Conservation (phyloP, 495 filamentous ascomycete genomes). For the Trichoderma gamsii region DNA sequence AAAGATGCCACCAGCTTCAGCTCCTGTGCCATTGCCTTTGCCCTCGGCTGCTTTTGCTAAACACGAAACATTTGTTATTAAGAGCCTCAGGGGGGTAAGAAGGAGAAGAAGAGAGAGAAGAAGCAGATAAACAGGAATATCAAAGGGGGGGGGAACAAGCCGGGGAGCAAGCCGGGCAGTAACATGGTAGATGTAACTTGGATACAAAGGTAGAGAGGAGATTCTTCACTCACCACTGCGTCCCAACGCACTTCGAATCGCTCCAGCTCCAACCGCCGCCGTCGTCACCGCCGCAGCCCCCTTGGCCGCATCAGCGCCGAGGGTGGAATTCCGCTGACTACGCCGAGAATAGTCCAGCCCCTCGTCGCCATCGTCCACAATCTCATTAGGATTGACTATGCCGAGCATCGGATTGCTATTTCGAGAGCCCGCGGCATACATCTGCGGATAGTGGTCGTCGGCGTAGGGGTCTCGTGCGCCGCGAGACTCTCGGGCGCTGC, state of each 20-base stretch:
- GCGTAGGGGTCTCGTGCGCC: conserved; percentile 26
- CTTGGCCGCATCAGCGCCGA: conserved; percentile 37
- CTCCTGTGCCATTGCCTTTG: conserved; percentile 21
- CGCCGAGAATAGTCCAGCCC: conserved; percentile 50
- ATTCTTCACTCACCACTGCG: not conserved
- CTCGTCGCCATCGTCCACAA: conserved; percentile 83
- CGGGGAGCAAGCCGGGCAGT: too few species aligned
- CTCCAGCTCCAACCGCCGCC: conserved; percentile 38
- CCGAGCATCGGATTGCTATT: conserved; percentile 49
- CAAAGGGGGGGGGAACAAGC: not conserved
- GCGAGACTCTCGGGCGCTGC: conserved; percentile 19
- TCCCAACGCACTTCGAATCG: not conserved
- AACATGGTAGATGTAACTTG: too few species aligned
- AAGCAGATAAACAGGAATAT: not conserved
- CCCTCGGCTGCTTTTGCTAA: not conserved
- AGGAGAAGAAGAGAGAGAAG: not conserved
- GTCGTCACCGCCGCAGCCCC: conserved; percentile 37
- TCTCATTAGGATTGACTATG: conserved; percentile 69
- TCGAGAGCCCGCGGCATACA: conserved; percentile 44
- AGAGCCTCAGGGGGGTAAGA: not conserved
- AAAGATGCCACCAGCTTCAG: conserved; percentile 21
- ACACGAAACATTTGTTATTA: not conserved
- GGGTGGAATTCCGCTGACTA: conserved; percentile 43
- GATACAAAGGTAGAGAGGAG: not conserved
- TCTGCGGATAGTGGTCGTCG: conserved; percentile 41